Base-by-base conservation (phyloP, 257 asterid species). In the Nicotiana paniculata region DNA sequence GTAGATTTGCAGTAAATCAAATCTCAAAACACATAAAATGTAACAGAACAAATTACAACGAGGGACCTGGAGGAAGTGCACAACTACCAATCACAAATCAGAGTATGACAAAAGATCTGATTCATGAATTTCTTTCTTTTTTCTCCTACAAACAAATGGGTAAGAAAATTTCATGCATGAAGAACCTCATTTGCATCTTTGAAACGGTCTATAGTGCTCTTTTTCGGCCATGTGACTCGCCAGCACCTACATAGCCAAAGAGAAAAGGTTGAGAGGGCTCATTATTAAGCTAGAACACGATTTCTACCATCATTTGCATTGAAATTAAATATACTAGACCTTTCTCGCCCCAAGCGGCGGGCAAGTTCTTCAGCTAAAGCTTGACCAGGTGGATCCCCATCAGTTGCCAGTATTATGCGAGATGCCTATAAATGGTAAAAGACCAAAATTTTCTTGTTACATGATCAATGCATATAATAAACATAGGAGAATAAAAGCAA, bases 291-390 rank as follows among this genome's bases (percentile, higher is more conserved):
- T 74, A 26, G 51, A 74, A 74, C 51, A 74, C 28, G 51, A 74
- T 28, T 61, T 48, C 63, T 74, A 26, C 62, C 79, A 51, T 74
- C 79, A 15, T 4, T 26, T 0, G 8, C 39, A 26, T 28, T 48
- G 79, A 11, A 28, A 59, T 66, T 46, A 84, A 82, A 80, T 72
- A 46, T 13, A 24, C 79, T 2, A 87, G 30, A 94, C 98, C 97
- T 89, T 86, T 96, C 99, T 90, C 97, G 94, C 86, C 99, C 99
- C 85, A 96, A 85, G 86, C 98, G 97, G 51, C 98, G 88, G n/a
- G 98, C 97, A 87, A 94, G 97, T 90, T 94, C 98, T 91, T 96
- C 99, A 4, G 99, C 97, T 83, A 96, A 89, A 84, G 99, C 98
- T 88, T 91, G 98, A 69, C 99, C 97, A 65, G 98, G 98, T 83